Evolutionary conservation across 306 rosid species (phyloP).

Genomic region (Lathyrus oleraceus): DNA sequence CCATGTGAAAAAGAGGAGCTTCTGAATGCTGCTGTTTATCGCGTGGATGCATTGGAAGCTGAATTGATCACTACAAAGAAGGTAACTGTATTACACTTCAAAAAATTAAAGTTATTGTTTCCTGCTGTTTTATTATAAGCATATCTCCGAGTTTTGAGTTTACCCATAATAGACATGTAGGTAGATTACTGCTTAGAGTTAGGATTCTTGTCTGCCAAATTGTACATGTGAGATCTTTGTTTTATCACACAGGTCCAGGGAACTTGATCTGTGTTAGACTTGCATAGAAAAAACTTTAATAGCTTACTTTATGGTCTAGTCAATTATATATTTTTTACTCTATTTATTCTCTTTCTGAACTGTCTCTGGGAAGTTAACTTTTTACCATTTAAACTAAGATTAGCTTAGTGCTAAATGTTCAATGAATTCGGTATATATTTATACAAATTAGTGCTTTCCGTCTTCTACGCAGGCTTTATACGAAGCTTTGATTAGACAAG

Average conservation of each 20-base stretch:
- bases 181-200: no score
- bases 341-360: conserved; percentile 16
- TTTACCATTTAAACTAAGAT: neutral
- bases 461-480: conserved; percentile 63
- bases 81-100: conserved; percentile 42
- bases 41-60: conserved; percentile 86
- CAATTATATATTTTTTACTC: conserved; percentile 9
- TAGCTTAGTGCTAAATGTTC: conserved; percentile 8
- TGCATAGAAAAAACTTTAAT: neutral
- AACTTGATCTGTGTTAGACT: neutral
- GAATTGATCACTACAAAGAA: conserved; percentile 82
- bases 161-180: neutral
- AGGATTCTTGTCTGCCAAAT: no score
- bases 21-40: conserved; percentile 85
- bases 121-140: conserved; percentile 7
- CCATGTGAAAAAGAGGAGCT: conserved; percentile 86
- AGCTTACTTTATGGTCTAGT: neutral
- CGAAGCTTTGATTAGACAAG: conserved; percentile 83
- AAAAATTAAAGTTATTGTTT: conserved; percentile 19
- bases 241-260: conserved; percentile 7
- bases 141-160: neutral
- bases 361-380: neutral
- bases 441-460: conserved; percentile 16
- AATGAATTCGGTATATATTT: neutral
- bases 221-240: no score